phyloP scores from a whole-genome alignment of 2,329 filamentous ascomycete genomes.

The Botrytis porri region DNA sequence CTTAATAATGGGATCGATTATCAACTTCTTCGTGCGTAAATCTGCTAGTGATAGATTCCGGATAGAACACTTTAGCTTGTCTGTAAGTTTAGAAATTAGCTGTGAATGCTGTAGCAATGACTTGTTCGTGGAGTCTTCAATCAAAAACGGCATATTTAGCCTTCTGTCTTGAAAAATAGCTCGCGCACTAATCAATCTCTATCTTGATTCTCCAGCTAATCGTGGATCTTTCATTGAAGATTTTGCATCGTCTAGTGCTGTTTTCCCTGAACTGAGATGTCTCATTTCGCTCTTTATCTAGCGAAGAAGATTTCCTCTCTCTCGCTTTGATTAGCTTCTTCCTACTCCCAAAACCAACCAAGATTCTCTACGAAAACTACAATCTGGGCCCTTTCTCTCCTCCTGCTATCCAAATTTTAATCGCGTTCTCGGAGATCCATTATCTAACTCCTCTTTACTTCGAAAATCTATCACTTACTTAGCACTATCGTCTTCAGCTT shows the following conservation, averaged over 20 bases:
- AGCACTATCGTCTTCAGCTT: rapidly evolving
- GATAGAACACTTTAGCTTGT: rapidly evolving
- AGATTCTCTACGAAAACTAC: neutral
- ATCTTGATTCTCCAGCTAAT: rapidly evolving
- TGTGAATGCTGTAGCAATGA: neutral
- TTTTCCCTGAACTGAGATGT: neutral
- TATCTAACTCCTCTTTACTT: neutral
- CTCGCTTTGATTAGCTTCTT: neutral
- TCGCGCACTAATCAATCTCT: rapidly evolving
- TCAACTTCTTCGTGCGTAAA: neutral
- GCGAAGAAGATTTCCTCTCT: neutral
- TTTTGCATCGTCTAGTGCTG: neutral
- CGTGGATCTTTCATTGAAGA: neutral
- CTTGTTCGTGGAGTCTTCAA: neutral
- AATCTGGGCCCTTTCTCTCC: rapidly evolving
- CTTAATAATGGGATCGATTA: rapidly evolving
- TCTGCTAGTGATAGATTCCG: neutral
- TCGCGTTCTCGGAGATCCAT: no score
- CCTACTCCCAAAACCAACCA: neutral
- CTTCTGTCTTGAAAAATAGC: neutral
- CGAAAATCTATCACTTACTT: neutral
- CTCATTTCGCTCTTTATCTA: neutral
- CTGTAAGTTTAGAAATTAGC: neutral
- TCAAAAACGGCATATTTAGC: neutral
- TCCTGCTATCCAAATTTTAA: neutral